Evolutionary conservation across 805 yeast species (phyloP).

Genomic region (Yarrowia sp.): DNA sequence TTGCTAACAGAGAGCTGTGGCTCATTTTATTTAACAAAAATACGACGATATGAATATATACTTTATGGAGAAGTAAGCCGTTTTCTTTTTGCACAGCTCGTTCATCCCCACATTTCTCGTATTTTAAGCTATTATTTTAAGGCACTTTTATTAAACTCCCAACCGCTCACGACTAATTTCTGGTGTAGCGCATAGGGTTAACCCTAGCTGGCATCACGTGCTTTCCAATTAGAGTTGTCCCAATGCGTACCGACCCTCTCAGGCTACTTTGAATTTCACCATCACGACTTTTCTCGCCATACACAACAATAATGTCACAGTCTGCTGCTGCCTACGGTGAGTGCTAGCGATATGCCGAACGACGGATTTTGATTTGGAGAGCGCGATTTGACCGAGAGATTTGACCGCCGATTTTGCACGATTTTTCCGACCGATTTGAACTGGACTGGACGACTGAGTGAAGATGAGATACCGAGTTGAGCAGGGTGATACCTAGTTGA

Average conservation of each 20-base stretch:
- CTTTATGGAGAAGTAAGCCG: too few species aligned
- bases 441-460: too few species aligned
- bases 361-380: slow-evolving; percentile 14
- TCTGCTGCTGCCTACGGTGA: slow-evolving; percentile 79
- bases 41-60: background rate
- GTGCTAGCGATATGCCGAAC: slow-evolving; percentile 22
- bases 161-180: background rate
- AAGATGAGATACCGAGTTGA: too few species aligned
- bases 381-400: background rate
- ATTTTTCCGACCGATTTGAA: background rate
- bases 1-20: too few species aligned
- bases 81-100: too few species aligned
- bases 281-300: slow-evolving; percentile 27
- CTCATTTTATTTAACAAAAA: background rate
- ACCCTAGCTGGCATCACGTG: slow-evolving; percentile 1
- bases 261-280: slow-evolving; percentile 26
- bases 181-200: slow-evolving; percentile 23
- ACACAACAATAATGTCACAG: slow-evolving; percentile 44
- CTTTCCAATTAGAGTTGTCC: slow-evolving; percentile 11
- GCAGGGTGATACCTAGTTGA: too few species aligned
- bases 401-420: too few species aligned
- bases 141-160: background rate
- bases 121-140: too few species aligned
- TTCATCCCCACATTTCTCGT: background rate
- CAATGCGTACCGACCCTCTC: slow-evolving; percentile 10